Evolutionary conservation across 2,329 filamentous ascomycete species (phyloP).

Genomic region (Aspergillus sergii): DNA sequence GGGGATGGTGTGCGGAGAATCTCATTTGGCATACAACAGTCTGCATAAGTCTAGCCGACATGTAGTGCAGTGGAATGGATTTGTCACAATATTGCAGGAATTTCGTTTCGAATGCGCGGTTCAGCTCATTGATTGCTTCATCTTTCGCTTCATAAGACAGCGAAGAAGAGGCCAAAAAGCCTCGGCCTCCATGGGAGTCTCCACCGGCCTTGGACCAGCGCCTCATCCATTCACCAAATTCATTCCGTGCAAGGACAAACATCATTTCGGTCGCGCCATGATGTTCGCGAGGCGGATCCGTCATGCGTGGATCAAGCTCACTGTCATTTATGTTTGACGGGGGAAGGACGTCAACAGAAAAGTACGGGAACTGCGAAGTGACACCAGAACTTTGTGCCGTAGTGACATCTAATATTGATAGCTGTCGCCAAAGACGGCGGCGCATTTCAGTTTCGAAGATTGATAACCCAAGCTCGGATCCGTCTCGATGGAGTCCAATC

Average conservation of each 20-base stretch:
- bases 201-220: conserved; percentile 19
- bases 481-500: conserved; percentile 54
- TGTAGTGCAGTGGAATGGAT: conserved; percentile 47
- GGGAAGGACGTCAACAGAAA: conserved; percentile 18
- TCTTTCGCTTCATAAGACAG: conserved; percentile 27
- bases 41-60: conserved; percentile 48
- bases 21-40: conserved; percentile 48
- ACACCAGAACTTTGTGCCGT: conserved; percentile 9
- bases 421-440: conserved; percentile 33
- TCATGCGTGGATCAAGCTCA: conserved; percentile 48
- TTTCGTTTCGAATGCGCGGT: conserved; percentile 37
- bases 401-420: conserved; percentile 28
- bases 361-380: not conserved
- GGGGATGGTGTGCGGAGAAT: conserved; percentile 50
- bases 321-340: conserved; percentile 49
- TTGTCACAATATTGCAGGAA: conserved; percentile 42
- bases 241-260: conserved; percentile 37
- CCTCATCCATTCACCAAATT: conserved; percentile 35
- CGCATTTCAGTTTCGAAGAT: conserved; percentile 50
- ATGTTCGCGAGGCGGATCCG: conserved; percentile 44
- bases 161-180: conserved; percentile 22
- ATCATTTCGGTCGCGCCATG: conserved; percentile 52
- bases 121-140: conserved; percentile 36
- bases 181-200: conserved; percentile 23
- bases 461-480: conserved; percentile 46